These are phyloP conservation scores for Huntiella savannae DNA, from an alignment of 2,329 filamentous ascomycete genomes.

Conservation along the genomic window DNA sequence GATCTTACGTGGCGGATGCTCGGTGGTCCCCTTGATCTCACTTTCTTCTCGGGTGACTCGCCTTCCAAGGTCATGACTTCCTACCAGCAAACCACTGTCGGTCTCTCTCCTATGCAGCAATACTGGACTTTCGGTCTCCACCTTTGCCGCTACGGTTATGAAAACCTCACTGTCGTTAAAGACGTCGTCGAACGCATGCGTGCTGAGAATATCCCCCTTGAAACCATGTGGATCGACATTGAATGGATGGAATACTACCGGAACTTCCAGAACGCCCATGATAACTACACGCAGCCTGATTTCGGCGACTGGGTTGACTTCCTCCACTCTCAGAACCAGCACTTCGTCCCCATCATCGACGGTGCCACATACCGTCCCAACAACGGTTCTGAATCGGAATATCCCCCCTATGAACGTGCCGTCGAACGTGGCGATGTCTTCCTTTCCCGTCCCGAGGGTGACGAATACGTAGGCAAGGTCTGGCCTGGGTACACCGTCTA, in stretches of 20 bases:
- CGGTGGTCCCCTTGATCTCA: conserved; percentile 61
- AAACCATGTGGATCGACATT: conserved; percentile 58
- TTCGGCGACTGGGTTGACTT: conserved; percentile 28
- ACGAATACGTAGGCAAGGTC: conserved; percentile 40
- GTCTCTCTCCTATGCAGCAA: conserved; percentile 58
- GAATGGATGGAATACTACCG: conserved; percentile 42
- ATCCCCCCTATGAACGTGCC: conserved; percentile 42
- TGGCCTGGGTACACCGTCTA: conserved; percentile 59
- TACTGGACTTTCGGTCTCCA: conserved; percentile 72
- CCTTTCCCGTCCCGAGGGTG: conserved; percentile 39
- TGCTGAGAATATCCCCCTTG: conserved; percentile 44
- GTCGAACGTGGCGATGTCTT: conserved; percentile 29
- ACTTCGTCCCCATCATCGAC: conserved; percentile 61
- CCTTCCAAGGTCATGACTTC: conserved; percentile 49
- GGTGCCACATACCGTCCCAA: conserved; percentile 52
- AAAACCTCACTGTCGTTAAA: conserved; percentile 49
- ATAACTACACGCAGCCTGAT: conserved; percentile 14
- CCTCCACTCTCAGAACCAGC: conserved; percentile 44
- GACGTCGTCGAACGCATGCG: conserved; percentile 50
- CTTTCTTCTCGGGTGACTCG: conserved; percentile 57
- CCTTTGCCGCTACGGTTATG: conserved; percentile 58
- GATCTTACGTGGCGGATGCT: conserved; percentile 56
- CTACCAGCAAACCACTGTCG: conserved; percentile 48
- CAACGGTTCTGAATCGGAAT: conserved; percentile 43
- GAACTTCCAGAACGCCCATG: conserved; percentile 45